These are phyloP conservation scores for Penicillium crustosum DNA, from an alignment of 2,329 filamentous ascomycete genomes.

Conservation along the genomic window DNA sequence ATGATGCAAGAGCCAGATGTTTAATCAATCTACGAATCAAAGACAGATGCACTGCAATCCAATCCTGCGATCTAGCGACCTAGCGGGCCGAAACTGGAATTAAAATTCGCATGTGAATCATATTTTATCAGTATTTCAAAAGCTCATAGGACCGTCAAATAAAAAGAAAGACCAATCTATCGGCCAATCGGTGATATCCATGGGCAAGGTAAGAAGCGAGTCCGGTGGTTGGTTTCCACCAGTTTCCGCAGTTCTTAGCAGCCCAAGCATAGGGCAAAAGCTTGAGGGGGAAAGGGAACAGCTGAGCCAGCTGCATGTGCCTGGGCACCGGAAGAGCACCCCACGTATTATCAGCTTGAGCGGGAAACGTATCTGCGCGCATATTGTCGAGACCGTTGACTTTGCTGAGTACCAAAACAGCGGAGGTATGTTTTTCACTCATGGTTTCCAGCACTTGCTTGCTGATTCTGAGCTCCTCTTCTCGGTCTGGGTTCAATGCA, in stretches of 20 bases:
- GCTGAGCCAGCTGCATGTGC: background rate
- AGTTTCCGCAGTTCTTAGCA: background rate
- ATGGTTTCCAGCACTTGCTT: conserved; percentile 8
- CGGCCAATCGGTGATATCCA: conserved; percentile 4
- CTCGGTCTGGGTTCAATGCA: conserved; percentile 2
- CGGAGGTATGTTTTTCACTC: conserved; percentile 13
- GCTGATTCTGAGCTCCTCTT: conserved; percentile 5
- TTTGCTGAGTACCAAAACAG: background rate
- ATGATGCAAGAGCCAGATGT: too few relatives aligned
- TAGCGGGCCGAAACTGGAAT: background rate
- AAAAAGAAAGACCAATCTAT: conserved; percentile 6
- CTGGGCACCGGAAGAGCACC: background rate
- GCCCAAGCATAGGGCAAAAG: conserved; percentile 5
- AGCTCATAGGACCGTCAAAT: background rate
- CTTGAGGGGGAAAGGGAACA: conserved; percentile 3
- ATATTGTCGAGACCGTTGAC: background rate
- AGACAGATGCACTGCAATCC: background rate
- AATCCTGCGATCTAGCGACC: background rate
- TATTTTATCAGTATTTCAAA: background rate
- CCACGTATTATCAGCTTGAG: background rate
- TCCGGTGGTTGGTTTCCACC: background rate
- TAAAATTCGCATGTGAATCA: background rate
- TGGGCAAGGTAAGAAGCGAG: background rate
- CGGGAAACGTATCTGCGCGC: background rate
- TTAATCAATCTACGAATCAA: background rate